Percentiles rank a stretch among this genome's conserved stretches.
These are phyloP conservation scores for Aspergillus piperis DNA, from an alignment of 2,329 filamentous ascomycete species.

Conservation along the genomic window DNA sequence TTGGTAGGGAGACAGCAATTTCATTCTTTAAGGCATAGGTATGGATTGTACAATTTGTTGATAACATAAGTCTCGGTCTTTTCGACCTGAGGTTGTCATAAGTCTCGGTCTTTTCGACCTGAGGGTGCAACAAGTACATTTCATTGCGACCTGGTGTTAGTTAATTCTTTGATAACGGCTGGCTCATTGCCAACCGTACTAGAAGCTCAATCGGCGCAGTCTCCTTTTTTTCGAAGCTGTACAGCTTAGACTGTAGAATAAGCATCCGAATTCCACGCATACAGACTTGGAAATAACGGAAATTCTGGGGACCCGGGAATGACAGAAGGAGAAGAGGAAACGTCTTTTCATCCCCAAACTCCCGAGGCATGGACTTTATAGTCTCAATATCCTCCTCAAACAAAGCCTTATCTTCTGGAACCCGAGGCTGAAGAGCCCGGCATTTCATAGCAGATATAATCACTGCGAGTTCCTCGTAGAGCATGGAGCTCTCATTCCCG, in stretches of 20 bases:
- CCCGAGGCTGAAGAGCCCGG: neutral
- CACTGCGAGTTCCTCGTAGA: neutral
- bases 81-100: too few species aligned
- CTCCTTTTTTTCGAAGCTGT: neutral
- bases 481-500: neutral
- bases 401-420: neutral
- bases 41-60: too few species aligned
- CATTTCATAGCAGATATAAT: constrained; percentile 1
- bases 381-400: neutral
- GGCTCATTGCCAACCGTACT: too few species aligned
- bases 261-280: neutral
- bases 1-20: too few species aligned
- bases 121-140: too few species aligned
- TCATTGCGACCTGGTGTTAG: too few species aligned
- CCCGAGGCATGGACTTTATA: neutral
- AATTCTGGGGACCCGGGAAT: neutral
- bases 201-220: neutral
- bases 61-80: too few species aligned
- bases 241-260: neutral
- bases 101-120: too few species aligned
- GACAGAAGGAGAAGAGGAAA: neutral
- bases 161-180: too few species aligned
- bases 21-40: too few species aligned
- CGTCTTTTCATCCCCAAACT: neutral
- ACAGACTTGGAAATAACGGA: neutral